Percentiles rank a stretch among this genome's conserved stretches.
These are phyloP conservation scores for Colletotrichum orbiculare DNA, from an alignment of 2,329 filamentous ascomycete species.

Conservation along the genomic window DNA sequence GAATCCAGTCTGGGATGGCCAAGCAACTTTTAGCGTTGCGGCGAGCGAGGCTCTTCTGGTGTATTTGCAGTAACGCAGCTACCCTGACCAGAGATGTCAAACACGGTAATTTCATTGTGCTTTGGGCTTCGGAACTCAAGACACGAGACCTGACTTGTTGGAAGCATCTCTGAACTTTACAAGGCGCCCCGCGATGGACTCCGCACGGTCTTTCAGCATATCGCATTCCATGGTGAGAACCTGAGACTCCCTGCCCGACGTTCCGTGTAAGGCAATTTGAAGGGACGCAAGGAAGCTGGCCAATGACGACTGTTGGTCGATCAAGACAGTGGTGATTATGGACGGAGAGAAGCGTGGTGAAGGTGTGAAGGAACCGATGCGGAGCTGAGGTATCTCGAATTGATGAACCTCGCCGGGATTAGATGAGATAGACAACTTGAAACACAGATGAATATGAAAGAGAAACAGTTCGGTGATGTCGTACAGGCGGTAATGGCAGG, in stretches of 20 bases:
- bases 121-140: neutral
- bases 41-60: slow-evolving; percentile 29
- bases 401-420: slow-evolving; percentile 44
- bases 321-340: slow-evolving; percentile 46
- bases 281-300: slow-evolving; percentile 3
- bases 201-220: slow-evolving; percentile 39
- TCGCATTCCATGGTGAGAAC: slow-evolving; percentile 44
- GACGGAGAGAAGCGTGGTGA: slow-evolving; percentile 46
- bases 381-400: slow-evolving; percentile 52
- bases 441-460: slow-evolving; percentile 46
- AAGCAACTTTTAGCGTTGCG: slow-evolving; percentile 38
- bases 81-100: neutral
- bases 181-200: slow-evolving; percentile 38
- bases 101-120: neutral
- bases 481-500: slow-evolving; percentile 51
- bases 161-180: slow-evolving; percentile 18
- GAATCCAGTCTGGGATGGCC: neutral
- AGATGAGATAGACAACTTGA: slow-evolving; percentile 40
- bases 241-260: slow-evolving; percentile 34
- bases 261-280: neutral
- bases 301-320: slow-evolving; percentile 45
- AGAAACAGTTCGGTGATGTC: slow-evolving; percentile 51
- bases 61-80: slow-evolving; percentile 1
- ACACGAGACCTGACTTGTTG: slow-evolving; percentile 3
- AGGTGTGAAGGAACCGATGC: slow-evolving; percentile 52